Base-by-base conservation (phyloP, 345 rosid genomes). In the Hevea brasiliensis region DNA sequence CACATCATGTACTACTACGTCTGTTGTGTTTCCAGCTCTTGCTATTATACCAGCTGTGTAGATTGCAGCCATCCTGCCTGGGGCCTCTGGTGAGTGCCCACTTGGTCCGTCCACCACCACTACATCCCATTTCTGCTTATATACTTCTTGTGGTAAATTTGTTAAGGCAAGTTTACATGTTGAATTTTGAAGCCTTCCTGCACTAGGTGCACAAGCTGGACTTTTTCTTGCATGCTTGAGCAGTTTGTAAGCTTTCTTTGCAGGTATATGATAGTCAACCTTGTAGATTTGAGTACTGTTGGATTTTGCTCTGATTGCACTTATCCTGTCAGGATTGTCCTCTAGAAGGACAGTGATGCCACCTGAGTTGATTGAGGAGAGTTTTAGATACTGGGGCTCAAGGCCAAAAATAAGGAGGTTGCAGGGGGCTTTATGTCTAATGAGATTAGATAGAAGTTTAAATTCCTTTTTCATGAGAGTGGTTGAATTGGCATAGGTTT, bases 21-120 rank as follows among this genome's bases (percentile, higher is more conserved):
- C 74, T 27, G 97, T 84, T 29, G 79, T 74, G 41, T 83, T 76
- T 81, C 89, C 88, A 29, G 78, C 75, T 79, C 98, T 88, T 21
- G 96, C 98, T 64, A 90, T 66, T 77, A 85, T 65, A 45, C 93
- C 74, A 60, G 98, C 89, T 4, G 88, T 84, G 65, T 90, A 94
- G 70, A 92, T 94, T 51, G 88, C 72, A 26, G 89, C 82, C 96
- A 90, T 94, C 82, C 96, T 85, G 55, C 98, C 98, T 27, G 92
- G 92, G 7, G 88, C 91, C 26, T 90, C 93, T 20, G 84, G 86
- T 55, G 80, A 65, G 62, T 87, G 76, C 24, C 94, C 97, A 26
- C 79, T 79, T 0, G 93, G 97, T 59, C 97, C 97, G 68, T 94
- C 97, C 71, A 93, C 96, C 42, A 91, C 81, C 69, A 92, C 81